Evolutionary conservation across 495 filamentous ascomycete genomes (phyloP).

Genomic region (Penicillium egyptiacum): DNA sequence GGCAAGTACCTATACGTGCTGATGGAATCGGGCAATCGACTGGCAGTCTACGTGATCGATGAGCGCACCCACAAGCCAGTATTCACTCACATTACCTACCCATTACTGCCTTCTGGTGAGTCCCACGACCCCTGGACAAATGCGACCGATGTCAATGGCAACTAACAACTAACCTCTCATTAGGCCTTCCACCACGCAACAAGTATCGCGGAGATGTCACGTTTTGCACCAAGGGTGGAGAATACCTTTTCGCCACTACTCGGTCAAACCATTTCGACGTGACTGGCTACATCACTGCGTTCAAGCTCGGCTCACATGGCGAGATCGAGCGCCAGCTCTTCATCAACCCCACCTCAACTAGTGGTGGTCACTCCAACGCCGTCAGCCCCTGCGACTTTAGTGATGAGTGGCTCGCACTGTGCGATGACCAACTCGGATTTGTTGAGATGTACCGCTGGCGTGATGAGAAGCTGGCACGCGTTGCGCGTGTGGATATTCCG

Average conservation of each 20-base stretch:
- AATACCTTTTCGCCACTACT: conserved; percentile 78
- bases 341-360: conserved; percentile 79
- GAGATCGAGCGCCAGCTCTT: conserved; percentile 74
- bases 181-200: conserved; percentile 51
- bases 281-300: conserved; percentile 78
- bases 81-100: conserved; percentile 75
- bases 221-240: conserved; percentile 60
- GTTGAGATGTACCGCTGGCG: conserved; percentile 84
- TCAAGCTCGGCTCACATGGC: conserved; percentile 66
- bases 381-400: conserved; percentile 76
- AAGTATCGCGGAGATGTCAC: conserved; percentile 78
- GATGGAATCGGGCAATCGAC: conserved; percentile 80
- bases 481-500: conserved; percentile 69
- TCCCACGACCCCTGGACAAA: conserved; percentile 28
- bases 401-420: conserved; percentile 82
- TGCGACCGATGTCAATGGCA: conserved; percentile 58
- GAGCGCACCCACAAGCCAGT: conserved; percentile 71
- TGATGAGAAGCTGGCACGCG: conserved; percentile 72
- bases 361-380: conserved; percentile 81
- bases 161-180: neutral
- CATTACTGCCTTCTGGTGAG: conserved; percentile 70
- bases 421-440: conserved; percentile 80
- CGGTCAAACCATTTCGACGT: conserved; percentile 71
- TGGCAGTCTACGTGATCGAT: conserved; percentile 79
- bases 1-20: conserved; percentile 78